These are phyloP conservation scores for Lotmaria passim DNA, from an alignment of 208 protist species.

Conservation along the genomic window DNA sequence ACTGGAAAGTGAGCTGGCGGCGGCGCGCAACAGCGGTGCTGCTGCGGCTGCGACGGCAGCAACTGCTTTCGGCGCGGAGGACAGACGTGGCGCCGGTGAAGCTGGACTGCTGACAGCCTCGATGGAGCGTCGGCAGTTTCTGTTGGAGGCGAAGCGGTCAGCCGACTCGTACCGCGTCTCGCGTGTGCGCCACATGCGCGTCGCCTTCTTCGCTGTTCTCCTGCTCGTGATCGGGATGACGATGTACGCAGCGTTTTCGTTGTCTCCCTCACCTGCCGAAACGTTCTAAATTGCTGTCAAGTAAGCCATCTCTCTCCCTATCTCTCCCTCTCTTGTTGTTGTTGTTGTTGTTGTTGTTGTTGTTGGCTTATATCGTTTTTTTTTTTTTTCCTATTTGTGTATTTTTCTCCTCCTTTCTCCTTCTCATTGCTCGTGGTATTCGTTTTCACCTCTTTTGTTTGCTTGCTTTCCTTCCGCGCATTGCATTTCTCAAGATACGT, in stretches of 20 bases:
- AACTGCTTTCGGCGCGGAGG: neutral
- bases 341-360: neutral
- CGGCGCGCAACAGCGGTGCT: neutral
- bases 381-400: neutral
- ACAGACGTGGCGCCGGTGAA: neutral
- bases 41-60: conserved; percentile 1
- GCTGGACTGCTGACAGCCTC: neutral
- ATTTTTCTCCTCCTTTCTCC: neutral
- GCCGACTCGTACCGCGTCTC: conserved; percentile 18
- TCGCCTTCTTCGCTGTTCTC: conserved; percentile 12
- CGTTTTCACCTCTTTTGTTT: neutral
- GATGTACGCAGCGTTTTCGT: conserved; percentile 9
- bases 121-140: conserved; percentile 14
- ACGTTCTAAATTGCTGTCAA: neutral
- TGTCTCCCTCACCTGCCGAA: conserved; percentile 5
- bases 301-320: too few species aligned
- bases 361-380: neutral
- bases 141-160: conserved; percentile 29
- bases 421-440: conserved; percentile 1
- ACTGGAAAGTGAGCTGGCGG: conserved; percentile 19
- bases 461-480: too few species aligned
- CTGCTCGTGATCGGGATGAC: conserved; percentile 24
- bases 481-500: too few species aligned
- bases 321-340: neutral
- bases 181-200: conserved; percentile 16